Conservation (phyloP, 257 asterid genomes). For the Misopates orontium region DNA sequence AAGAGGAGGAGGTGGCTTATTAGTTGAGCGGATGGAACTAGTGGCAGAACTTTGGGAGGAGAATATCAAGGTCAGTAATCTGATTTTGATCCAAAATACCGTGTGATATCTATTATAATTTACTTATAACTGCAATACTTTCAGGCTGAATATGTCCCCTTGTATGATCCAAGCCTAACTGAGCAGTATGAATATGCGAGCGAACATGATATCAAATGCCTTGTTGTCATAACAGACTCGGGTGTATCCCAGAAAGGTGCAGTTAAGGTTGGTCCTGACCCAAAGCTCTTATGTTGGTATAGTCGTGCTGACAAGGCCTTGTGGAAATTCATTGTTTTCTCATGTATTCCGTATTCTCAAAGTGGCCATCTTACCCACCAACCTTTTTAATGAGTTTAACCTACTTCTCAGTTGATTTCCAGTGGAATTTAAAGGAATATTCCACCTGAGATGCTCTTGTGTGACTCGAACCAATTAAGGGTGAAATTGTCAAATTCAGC, state of each 20-base stretch:
- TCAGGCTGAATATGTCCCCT: slow-evolving; percentile 91
- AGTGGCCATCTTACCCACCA: neutral
- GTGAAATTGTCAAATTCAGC: no score
- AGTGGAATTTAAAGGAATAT: no score
- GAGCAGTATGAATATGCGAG: slow-evolving; percentile 97
- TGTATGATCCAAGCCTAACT: slow-evolving; percentile 86
- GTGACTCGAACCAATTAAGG: no score
- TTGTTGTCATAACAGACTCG: slow-evolving; percentile 76
- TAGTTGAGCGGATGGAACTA: slow-evolving; percentile 91
- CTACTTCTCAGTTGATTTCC: no score
- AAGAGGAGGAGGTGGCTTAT: slow-evolving; percentile 97
- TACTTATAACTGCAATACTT: slow-evolving; percentile 19
- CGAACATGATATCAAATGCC: slow-evolving; percentile 88
- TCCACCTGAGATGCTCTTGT: no score
- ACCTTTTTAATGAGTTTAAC: neutral
- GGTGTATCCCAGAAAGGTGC: slow-evolving; percentile 77
- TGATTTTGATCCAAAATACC: slow-evolving; percentile 12
- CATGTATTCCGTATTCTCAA: neutral
- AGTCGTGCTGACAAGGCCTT: slow-evolving; percentile 14
- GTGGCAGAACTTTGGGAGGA: slow-evolving; percentile 92
- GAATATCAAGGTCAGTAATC: slow-evolving; percentile 66
- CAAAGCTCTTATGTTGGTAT: slow-evolving; percentile 10
- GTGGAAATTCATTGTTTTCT: neutral
- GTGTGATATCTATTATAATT: slow-evolving; percentile 12
- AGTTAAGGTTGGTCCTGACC: slow-evolving; percentile 66